Percentiles rank a stretch among this genome's conserved stretches.
phyloP scores from a whole-genome alignment of 306 rosid species.

The Cicer pinnatifidum region DNA sequence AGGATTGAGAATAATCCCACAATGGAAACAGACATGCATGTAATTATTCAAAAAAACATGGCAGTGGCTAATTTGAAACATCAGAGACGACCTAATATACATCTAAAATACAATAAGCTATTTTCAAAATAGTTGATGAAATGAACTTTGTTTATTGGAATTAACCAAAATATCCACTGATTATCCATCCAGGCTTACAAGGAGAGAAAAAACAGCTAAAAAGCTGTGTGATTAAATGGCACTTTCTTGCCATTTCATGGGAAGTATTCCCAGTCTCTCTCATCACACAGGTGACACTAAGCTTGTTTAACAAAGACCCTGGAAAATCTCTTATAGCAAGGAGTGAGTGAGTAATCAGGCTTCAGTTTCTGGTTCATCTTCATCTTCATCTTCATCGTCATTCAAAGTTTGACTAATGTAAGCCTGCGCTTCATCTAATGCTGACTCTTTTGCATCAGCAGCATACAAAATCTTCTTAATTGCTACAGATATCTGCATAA shows the following conservation, averaged over 20 bases:
- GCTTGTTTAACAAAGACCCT: constrained; percentile 38
- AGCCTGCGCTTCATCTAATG: constrained; percentile 86
- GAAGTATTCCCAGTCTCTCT: constrained; percentile 39
- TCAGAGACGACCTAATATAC: not conserved
- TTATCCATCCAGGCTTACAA: constrained; percentile 46
- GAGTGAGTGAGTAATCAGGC: constrained; percentile 45
- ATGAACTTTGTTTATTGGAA: constrained; percentile 36
- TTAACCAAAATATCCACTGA: constrained; percentile 37
- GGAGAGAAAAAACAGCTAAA: constrained; percentile 41
- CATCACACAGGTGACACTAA: constrained; percentile 20
- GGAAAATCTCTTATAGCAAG: constrained; percentile 41
- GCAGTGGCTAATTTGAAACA: not conserved
- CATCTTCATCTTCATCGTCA: constrained; percentile 45
- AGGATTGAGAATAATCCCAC: no score
- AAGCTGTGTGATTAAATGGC: constrained; percentile 43
- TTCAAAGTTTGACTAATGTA: constrained; percentile 54
- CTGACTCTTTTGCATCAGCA: constrained; percentile 84
- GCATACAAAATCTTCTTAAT: constrained; percentile 90
- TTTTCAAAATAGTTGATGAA: constrained; percentile 25
- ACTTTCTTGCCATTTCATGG: constrained; percentile 42
- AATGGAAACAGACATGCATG: no score
- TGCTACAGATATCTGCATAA: constrained; percentile 78
- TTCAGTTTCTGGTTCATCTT: constrained; percentile 45
- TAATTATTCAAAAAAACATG: not conserved
- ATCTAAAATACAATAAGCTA: not conserved